Evolutionary conservation across 2,329 filamentous ascomycete genomes (phyloP).

Genomic region (Fusarium pseudograminearum): DNA sequence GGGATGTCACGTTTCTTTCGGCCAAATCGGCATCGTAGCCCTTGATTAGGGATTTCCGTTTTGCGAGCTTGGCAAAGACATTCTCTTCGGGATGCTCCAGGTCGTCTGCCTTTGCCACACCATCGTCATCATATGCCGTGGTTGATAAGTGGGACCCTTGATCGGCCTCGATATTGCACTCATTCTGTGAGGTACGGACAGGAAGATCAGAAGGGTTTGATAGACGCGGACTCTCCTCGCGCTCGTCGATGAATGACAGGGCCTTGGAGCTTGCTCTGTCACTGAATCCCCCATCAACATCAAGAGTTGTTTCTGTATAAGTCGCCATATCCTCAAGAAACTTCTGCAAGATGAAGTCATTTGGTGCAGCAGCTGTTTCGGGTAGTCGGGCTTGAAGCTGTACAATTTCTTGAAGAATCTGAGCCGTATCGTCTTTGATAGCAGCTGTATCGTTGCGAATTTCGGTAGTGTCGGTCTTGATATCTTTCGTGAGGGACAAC

Average conservation of each 20-base stretch:
- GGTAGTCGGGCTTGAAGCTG: conserved; percentile 11
- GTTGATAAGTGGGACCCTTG: not conserved
- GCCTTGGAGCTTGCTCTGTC: not conserved
- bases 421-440: conserved; percentile 11
- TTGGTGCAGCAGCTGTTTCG: not conserved
- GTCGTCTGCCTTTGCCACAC: accelerated
- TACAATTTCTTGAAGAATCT: conserved; percentile 20
- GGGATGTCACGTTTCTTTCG: no score
- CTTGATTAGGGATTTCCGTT: accelerated
- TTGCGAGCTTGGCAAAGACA: accelerated
- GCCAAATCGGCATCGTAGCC: accelerated
- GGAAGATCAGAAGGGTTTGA: accelerated
- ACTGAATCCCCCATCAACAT: not conserved
- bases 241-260: not conserved
- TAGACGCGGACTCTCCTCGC: accelerated
- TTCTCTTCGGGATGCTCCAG: not conserved
- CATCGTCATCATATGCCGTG: accelerated
- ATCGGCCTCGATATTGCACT: accelerated
- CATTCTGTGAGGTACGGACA: accelerated
- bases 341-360: conserved; percentile 13
- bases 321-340: conserved; percentile 27
- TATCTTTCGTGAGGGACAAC: not conserved
- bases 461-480: conserved; percentile 9
- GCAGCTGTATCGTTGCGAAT: conserved; percentile 10
- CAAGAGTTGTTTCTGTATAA: conserved; percentile 9